Evolutionary conservation across 2,329 filamentous ascomycete species (phyloP).

Genomic region (Hymenotorrendiella dingleyae): DNA sequence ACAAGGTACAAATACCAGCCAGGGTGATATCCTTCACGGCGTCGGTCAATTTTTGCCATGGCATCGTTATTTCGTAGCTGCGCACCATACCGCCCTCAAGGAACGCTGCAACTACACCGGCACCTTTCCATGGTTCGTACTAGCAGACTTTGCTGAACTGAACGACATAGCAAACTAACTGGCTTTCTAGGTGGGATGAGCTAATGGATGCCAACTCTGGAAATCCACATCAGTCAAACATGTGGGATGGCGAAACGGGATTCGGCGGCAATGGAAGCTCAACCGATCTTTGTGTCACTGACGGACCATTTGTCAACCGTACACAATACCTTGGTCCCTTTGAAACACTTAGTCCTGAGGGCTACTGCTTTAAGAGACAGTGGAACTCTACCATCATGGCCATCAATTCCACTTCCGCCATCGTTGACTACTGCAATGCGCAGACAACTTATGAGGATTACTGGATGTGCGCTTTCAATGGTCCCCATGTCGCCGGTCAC

Average conservation of each 20-base stretch:
- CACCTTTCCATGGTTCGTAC: no score
- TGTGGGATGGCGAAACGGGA: slow-evolving; percentile 3
- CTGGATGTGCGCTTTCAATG: no score
- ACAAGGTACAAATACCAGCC: not conserved
- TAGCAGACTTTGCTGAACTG: no score
- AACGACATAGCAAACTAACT: no score
- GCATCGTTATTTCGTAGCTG: not conserved
- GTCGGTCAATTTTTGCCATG: not conserved
- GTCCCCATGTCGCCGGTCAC: no score
- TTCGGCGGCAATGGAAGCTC: slow-evolving; percentile 10
- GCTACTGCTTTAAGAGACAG: no score
- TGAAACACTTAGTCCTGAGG: no score
- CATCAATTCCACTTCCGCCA: no score
- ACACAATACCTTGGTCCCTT: slow-evolving; percentile 18
- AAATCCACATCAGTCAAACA: not conserved
- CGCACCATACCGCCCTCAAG: not conserved
- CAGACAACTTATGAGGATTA: no score
- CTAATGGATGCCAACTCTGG: not conserved
- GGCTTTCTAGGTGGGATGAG: slow-evolving; percentile 1
- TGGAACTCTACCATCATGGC: no score
- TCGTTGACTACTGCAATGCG: no score
- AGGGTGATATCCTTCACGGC: not conserved
- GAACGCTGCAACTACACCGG: not conserved
- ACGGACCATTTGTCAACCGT: slow-evolving; percentile 20
- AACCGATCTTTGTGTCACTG: not conserved